These are phyloP conservation scores for Digitaria exilis DNA, from an alignment of 202 grass and related monocot species.

Conservation along the genomic window DNA sequence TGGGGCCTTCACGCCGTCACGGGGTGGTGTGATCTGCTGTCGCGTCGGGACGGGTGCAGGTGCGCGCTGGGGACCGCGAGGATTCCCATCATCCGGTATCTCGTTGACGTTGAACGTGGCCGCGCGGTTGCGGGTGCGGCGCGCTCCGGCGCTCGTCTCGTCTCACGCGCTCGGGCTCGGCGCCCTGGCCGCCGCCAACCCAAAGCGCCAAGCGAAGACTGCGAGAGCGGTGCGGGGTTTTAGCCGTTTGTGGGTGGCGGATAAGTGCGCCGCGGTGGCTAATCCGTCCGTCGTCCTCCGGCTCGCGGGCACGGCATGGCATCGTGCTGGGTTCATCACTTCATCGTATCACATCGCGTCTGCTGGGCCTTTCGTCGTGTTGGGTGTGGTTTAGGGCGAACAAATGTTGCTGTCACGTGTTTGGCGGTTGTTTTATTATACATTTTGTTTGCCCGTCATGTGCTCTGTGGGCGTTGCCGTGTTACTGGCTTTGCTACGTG, in stretches of 20 bases:
- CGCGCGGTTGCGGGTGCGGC: too few relatives aligned
- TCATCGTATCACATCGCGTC: too few relatives aligned
- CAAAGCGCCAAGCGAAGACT: neutral
- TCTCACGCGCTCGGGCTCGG: neutral
- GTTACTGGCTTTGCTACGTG: too few relatives aligned
- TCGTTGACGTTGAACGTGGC: neutral
- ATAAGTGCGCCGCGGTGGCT: neutral
- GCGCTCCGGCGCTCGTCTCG: too few relatives aligned
- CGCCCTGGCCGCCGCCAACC: neutral
- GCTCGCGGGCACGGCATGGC: too few relatives aligned
- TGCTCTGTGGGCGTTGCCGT: too few relatives aligned
- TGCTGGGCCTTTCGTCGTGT: neutral
- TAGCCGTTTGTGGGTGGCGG: neutral
- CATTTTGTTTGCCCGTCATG: neutral
- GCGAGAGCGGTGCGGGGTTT: neutral
- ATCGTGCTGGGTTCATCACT: too few relatives aligned
- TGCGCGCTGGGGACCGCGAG: neutral
- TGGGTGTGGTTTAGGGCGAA: neutral
- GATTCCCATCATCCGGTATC: slow-evolving; percentile 12
- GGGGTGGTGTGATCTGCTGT: neutral
- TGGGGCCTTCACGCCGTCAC: too few relatives aligned
- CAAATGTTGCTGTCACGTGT: neutral
- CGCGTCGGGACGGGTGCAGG: neutral
- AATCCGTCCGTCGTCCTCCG: neutral
- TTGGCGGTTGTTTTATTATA: too few relatives aligned